These are phyloP conservation scores for Umbelopsis sp. DNA, from an alignment of 371 early-diverging fungal genomes.

Conservation along the genomic window DNA sequence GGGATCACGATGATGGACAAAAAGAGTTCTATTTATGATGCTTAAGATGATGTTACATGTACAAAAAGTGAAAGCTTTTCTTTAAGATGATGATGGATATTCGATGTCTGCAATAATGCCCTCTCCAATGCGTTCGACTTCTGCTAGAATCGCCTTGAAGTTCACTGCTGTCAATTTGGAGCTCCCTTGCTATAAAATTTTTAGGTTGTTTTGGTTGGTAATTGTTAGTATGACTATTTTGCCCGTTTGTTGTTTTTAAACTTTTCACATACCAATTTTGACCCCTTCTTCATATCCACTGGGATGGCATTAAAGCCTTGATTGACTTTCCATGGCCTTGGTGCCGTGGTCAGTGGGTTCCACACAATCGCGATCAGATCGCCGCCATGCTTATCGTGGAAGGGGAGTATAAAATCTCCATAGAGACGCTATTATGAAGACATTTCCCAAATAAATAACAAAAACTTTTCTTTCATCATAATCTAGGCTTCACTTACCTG, in stretches of 20 bases:
- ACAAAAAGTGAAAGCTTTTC: not conserved
- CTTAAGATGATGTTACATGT: slow-evolving; percentile 13
- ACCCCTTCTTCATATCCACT: slow-evolving; percentile 57
- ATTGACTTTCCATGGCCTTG: slow-evolving; percentile 71
- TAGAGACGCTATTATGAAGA: slow-evolving; percentile 37
- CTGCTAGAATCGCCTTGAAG: slow-evolving; percentile 67
- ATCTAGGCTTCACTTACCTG: slow-evolving; percentile 38
- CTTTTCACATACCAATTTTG: slow-evolving; percentile 45
- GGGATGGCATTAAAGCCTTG: slow-evolving; percentile 64
- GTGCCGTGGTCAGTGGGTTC: slow-evolving; percentile 57
- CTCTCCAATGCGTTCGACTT: slow-evolving; percentile 66
- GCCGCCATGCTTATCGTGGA: slow-evolving; percentile 81
- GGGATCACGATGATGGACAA: slow-evolving; percentile 18
- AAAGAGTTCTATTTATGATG: slow-evolving; percentile 10
- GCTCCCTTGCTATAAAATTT: slow-evolving; percentile 30
- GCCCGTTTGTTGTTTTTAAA: not conserved
- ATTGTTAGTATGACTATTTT: not conserved
- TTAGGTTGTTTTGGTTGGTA: not conserved
- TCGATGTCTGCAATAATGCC: slow-evolving; percentile 29
- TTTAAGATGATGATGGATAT: slow-evolving; percentile 16
- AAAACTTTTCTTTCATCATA: not conserved
- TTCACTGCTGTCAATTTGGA: slow-evolving; percentile 66
- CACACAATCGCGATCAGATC: slow-evolving; percentile 74
- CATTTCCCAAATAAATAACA: slow-evolving; percentile 12
- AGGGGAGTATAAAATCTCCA: slow-evolving; percentile 65